Conservation (phyloP, 2,329 filamentous ascomycete species). For the Endothia cerciana region DNA sequence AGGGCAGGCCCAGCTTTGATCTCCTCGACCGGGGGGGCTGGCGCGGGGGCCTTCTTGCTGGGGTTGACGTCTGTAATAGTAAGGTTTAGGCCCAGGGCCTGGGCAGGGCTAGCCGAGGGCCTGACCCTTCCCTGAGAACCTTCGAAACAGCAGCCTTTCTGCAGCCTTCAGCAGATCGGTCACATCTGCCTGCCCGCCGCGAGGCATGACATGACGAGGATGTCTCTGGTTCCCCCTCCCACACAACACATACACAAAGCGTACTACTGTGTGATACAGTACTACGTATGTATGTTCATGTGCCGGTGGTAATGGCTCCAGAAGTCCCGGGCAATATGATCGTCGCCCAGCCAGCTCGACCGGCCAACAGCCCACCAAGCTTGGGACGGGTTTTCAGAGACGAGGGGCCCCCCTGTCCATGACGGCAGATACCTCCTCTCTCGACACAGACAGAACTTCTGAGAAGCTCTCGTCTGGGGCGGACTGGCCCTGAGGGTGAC, state of each 20-base stretch:
- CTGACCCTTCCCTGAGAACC: too few relatives aligned
- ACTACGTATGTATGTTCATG: neutral
- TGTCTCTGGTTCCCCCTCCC: neutral
- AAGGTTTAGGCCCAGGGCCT: too few relatives aligned
- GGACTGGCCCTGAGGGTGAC: slow-evolving; percentile 1
- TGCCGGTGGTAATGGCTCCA: neutral
- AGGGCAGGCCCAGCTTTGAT: neutral
- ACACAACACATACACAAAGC: too few relatives aligned
- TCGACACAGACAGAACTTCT: too few relatives aligned
- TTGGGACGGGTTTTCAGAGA: neutral
- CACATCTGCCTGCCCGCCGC: too few relatives aligned
- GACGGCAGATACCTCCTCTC: slow-evolving; percentile 9
- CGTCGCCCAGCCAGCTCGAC: neutral
- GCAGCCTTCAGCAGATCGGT: too few relatives aligned
- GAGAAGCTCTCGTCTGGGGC: neutral
- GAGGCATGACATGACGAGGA: too few relatives aligned
- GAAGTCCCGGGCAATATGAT: neutral
- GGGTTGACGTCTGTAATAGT: too few relatives aligned
- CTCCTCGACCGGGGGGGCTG: neutral
- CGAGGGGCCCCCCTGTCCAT: slow-evolving; percentile 7
- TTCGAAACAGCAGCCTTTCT: too few relatives aligned
- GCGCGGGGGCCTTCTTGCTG: neutral
- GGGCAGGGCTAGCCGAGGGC: too few relatives aligned
- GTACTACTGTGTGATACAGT: too few relatives aligned
- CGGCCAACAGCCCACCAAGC: slow-evolving; percentile 3